Percentiles rank a stretch among this genome's conserved stretches.
phyloP scores from a whole-genome alignment of 139 green algal species.

The Chlorella sp. region DNA sequence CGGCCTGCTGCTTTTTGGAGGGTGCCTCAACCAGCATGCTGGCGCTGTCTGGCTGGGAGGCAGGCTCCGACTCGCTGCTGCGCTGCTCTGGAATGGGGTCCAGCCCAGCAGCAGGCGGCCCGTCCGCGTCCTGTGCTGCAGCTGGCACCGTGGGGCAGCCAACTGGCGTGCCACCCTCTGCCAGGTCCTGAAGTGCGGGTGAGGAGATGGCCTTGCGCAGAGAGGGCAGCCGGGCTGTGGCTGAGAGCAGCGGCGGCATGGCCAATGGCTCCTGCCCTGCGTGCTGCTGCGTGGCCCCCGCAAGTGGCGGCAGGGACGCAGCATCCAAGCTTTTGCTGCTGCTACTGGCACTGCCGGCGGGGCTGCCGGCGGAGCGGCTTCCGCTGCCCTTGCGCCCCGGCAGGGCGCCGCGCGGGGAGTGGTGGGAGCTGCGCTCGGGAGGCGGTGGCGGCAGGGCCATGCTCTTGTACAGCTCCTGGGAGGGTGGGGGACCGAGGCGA shows the following conservation, averaged over 20 bases:
- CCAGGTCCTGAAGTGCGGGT: neutral
- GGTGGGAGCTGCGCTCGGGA: neutral
- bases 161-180: neutral
- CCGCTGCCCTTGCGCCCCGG: neutral
- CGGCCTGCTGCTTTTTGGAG: neutral
- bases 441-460: neutral
- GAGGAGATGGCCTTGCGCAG: neutral
- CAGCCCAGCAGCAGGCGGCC: neutral
- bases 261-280: no score
- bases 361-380: no score
- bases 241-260: neutral
- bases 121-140: neutral
- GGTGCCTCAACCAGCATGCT: no score
- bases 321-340: neutral
- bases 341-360: neutral
- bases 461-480: slow-evolving; percentile 21
- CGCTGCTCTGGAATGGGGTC: neutral
- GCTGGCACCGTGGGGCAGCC: no score
- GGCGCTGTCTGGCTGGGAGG: neutral
- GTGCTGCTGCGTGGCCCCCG: neutral
- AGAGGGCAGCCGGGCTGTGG: neutral
- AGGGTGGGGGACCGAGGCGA: no score
- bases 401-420: neutral
- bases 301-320: neutral
- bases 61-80: slow-evolving; percentile 1